Base-by-base conservation (phyloP, 2,329 filamentous ascomycete genomes). In the Acrodontium crateriforme region DNA sequence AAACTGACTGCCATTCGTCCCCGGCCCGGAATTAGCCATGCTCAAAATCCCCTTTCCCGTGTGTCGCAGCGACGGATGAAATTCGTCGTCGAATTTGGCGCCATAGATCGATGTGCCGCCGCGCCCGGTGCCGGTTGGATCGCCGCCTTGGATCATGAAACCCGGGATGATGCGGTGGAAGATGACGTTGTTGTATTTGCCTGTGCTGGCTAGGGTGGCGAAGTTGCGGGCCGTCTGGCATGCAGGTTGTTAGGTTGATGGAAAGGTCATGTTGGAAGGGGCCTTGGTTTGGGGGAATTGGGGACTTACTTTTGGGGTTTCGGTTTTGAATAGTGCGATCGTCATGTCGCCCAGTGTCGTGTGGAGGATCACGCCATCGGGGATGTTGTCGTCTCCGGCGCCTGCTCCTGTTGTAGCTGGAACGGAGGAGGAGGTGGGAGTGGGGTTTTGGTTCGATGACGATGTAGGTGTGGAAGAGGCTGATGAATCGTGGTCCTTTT, bases 1-100 rank as follows among this genome's bases (percentile, higher is more conserved):
- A 66, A 98, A 95, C 50, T 95, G 89, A 34, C 74, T 84, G 23
- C 89, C 89, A 54, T 95, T 95, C 40, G 82, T 87, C 57, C 92
- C 78, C 29, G 81, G 80, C 1, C 85, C 87, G 14, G 80, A 78
- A 52, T 94, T 94, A 24, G 89, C 89, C 89, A 95, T 95, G 35
- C 78, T 85, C 18, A 98, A 62, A 23, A 93, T 63, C 3, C 85
- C 85, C 3, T 83, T 70, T 39, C 69, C 61, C 33, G 82, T 78
- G 55, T 95, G 87, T 55, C 77, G 82, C 26, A 84, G 53, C 7
- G 32, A 36, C 5, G 53, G 62, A 49, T 95, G 94, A 53, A 91
- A 89, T 60, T 98, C 89, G 50, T 98, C 89, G 4, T 77, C 71
- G 49, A 95, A 95, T 44, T 79, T 76, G 29, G 71, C 74, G 35